These are phyloP conservation scores for Sequoiadendron giganteum DNA, from an alignment of 75 land plant genomes.

Conservation along the genomic window DNA sequence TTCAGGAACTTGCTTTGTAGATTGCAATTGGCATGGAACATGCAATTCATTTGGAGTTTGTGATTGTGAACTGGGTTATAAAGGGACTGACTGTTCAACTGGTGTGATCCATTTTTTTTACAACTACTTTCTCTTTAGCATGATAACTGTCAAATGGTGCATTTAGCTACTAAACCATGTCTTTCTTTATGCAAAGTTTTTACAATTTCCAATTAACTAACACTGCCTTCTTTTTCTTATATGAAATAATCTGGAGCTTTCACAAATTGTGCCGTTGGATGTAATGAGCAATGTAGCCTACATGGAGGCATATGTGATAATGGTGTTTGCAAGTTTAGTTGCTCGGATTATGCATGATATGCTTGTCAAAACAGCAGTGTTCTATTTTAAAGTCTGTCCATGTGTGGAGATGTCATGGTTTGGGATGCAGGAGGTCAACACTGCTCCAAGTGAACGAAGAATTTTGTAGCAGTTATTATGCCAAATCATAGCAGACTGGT, in stretches of 20 bases:
- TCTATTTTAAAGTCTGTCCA: slow-evolving; percentile 63
- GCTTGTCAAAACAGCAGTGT: slow-evolving; percentile 79
- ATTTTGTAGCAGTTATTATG: slow-evolving; percentile 89
- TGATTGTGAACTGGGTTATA: slow-evolving; percentile 71
- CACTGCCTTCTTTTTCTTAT: neutral
- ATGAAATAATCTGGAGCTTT: neutral
- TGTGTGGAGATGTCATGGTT: slow-evolving; percentile 76
- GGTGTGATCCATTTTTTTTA: slow-evolving; percentile 35
- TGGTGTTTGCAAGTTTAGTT: slow-evolving; percentile 94
- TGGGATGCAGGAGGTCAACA: slow-evolving; percentile 65
- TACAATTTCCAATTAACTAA: neutral
- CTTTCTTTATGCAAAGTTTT: neutral
- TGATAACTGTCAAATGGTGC: neutral
- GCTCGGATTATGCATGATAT: no score
- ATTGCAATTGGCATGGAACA: slow-evolving; percentile 78
- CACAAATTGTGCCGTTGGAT: slow-evolving; percentile 59
- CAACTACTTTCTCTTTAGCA: neutral
- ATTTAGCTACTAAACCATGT: neutral
- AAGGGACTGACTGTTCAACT: slow-evolving; percentile 97
- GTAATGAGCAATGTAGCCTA: slow-evolving; percentile 96
- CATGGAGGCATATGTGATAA: slow-evolving; percentile 99
- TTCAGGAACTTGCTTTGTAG: slow-evolving; percentile 74
- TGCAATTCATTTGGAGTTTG: slow-evolving; percentile 69
- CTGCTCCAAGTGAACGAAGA: slow-evolving; percentile 93
- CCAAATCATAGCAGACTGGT: slow-evolving; percentile 88